Evolutionary conservation across 2,329 filamentous ascomycete genomes (phyloP).

Genomic region (Fusarium citri): DNA sequence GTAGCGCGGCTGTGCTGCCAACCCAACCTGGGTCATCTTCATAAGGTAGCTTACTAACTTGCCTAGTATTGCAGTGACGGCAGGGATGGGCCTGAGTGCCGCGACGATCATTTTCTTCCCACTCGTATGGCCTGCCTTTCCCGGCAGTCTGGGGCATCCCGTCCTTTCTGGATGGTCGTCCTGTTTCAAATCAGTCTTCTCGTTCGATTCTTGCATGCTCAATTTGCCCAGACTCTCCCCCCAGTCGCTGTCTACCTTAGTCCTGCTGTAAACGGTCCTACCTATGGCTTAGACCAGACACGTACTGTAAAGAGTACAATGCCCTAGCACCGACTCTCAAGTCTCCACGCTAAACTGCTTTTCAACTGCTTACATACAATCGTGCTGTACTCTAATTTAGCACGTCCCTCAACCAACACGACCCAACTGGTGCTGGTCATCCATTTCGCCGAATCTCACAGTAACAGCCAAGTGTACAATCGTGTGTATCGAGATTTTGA

Average conservation of each 20-base stretch:
- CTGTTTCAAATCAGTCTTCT: conserved; percentile 44
- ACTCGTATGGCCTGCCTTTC: conserved; percentile 29
- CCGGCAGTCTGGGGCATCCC: conserved; percentile 47
- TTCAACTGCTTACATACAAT: neutral
- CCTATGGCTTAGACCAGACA: neutral
- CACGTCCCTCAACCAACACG: neutral
- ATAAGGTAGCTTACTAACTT: neutral
- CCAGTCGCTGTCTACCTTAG: neutral
- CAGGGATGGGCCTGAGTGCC: conserved; percentile 43
- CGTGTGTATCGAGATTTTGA: neutral
- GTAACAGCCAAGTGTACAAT: neutral
- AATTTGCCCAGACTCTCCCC: conserved; percentile 20
- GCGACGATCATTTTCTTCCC: conserved; percentile 46
- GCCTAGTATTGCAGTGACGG: neutral
- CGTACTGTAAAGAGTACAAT: neutral
- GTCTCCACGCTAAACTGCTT: neutral
- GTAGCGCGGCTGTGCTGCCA: conserved; percentile 44
- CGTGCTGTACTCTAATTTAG: conserved; percentile 6
- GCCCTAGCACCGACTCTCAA: neutral
- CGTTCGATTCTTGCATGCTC: conserved; percentile 48
- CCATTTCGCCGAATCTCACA: neutral
- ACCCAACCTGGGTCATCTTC: conserved; percentile 6
- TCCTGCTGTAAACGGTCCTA: neutral
- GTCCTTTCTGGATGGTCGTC: conserved; percentile 34
- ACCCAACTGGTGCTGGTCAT: neutral